phyloP scores from a whole-genome alignment of 768 basidiomycete species.

The Pleurotus pulmonarius region DNA sequence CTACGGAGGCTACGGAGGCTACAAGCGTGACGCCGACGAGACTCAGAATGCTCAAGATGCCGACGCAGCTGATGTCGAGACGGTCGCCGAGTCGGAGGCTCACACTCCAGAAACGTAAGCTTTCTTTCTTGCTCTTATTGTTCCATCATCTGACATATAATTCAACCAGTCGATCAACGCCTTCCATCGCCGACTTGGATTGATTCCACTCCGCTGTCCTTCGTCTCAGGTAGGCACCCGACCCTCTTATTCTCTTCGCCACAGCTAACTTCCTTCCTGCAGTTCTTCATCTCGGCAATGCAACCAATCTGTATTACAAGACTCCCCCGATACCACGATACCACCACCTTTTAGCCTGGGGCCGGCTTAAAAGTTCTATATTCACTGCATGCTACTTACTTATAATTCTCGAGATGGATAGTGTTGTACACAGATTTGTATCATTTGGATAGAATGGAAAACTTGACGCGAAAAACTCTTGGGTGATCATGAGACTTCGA shows the following conservation, averaged over 20 bases:
- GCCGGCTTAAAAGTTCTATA: conserved; percentile 2
- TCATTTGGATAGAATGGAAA: conserved; percentile 2
- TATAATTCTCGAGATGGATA: conserved; percentile 4
- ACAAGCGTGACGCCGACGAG: conserved; percentile 3
- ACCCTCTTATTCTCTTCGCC: background rate
- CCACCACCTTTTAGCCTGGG: conserved; percentile 4
- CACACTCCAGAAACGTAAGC: background rate
- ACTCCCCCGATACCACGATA: conserved; percentile 5
- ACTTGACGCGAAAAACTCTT: conserved; percentile 4
- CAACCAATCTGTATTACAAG: conserved; percentile 7
- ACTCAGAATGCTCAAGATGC: background rate
- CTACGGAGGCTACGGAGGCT: background rate
- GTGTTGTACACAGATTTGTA: conserved; percentile 8
- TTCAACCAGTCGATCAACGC: background rate
- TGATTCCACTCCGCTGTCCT: background rate
- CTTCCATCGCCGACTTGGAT: background rate
- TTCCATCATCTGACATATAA: background rate
- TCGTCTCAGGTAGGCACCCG: background rate
- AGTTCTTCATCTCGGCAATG: conserved; percentile 2
- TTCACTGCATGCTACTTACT: conserved; percentile 2
- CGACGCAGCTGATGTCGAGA: background rate
- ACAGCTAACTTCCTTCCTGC: background rate
- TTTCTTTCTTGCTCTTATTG: background rate
- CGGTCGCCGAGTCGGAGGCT: background rate
- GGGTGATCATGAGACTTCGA: background rate